Evolutionary conservation across 805 yeast species (phyloP), one percentile per base, ranked within the genome.

Genomic region (Zygotorulaspora florentina): DNA sequence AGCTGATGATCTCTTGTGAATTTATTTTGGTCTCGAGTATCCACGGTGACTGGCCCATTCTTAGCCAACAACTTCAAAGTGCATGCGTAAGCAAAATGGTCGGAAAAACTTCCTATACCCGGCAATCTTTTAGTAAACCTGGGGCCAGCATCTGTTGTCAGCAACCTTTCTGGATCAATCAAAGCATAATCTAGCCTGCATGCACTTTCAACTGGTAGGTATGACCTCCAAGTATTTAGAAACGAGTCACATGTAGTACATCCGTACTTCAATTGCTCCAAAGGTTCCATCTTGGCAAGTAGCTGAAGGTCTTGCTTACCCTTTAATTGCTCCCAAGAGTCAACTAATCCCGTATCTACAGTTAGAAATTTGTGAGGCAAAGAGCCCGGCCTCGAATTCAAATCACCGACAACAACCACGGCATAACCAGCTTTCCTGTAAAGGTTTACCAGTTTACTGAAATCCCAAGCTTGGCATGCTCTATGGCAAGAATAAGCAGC

Each of bases 401-500:
- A 74, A 66, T 93, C 99, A 2, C 99, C 99, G 27, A 90, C 96
- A 43, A 89, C 80, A 26, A 93, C 76, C 0, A 87, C 91, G 1
- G 90, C 84, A 62, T 87, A 85, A 0, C 97, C 96, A 0, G 91
- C 84, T 45, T 71, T 72, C 37, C 73, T 72, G 38, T 90, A 75
- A 30, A 81, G 65, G 13, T 73, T 73, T 1, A 85, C 80, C 29
- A 89, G 48, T 42, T 79, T 76, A 28, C 93, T 76, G 62, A 93
- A 78, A 62, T 90, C 96, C 98, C 98, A 93, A 0, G 98, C 97
- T 66, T 93, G 99, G 47, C 93, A 79, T 0, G 96, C 82, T 40
- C 99, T 72, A 61, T 93, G 98, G 55, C 96, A 86, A 2, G 81
- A 72, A 61, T 93, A 93, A 2, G 90, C 85, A 2, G 95, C 95